These are phyloP conservation scores for Pseudotulostoma volvatum DNA, from an alignment of 495 filamentous ascomycete genomes.

Conservation along the genomic window DNA sequence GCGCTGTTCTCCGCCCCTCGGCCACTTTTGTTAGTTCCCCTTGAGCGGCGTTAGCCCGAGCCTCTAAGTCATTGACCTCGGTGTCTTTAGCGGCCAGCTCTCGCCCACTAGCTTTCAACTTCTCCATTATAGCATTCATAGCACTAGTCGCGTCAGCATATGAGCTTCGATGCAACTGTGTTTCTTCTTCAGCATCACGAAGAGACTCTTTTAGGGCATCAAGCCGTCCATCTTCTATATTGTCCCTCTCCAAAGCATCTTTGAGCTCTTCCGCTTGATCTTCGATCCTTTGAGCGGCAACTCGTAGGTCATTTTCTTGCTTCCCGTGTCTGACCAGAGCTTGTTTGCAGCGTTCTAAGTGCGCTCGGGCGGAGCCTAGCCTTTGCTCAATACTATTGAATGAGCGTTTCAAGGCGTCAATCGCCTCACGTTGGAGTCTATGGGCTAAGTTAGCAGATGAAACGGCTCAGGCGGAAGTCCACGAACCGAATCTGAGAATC, in stretches of 20 bases:
- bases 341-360: constrained; percentile 21
- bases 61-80: constrained; percentile 23
- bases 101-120: constrained; percentile 23
- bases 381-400: constrained; percentile 22
- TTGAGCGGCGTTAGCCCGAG: constrained; percentile 38
- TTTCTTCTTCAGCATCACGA: constrained; percentile 34
- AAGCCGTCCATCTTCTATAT: constrained; percentile 43
- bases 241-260: constrained; percentile 41
- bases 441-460: constrained; percentile 2
- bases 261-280: constrained; percentile 41
- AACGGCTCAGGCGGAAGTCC: neutral
- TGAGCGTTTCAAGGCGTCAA: constrained; percentile 26
- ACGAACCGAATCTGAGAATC: constrained; percentile 45
- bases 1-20: constrained; percentile 33
- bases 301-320: constrained; percentile 30
- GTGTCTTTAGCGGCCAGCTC: constrained; percentile 24
- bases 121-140: constrained; percentile 31
- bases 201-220: constrained; percentile 40
- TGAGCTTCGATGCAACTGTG: constrained; percentile 24
- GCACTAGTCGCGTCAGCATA: constrained; percentile 36
- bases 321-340: constrained; percentile 26
- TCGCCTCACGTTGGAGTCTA: constrained; percentile 28
- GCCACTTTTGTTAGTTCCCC: constrained; percentile 34
- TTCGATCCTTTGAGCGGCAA: constrained; percentile 40
- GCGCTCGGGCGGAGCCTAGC: constrained; percentile 15